Percentiles rank a stretch among this genome's conserved stretches.
Evolutionary conservation across 2,329 filamentous ascomycete species (phyloP).

Genomic region (Thielaviopsis euricoi): DNA sequence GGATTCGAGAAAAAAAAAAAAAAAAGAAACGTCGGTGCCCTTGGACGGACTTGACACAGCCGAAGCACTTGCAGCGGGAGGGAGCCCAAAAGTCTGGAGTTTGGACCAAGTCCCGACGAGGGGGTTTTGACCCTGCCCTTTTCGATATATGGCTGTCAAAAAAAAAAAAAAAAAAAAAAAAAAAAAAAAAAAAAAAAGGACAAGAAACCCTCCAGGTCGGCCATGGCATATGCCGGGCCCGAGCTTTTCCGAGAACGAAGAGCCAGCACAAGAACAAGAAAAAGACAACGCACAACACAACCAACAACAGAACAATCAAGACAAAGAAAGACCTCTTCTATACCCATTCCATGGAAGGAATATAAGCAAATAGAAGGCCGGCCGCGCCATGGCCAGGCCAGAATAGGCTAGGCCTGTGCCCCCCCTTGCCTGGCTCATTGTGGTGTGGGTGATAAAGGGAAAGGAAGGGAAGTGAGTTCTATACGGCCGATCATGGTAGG

Average conservation of each 20-base stretch:
- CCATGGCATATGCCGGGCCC: not conserved
- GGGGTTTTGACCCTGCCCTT: too few relatives aligned
- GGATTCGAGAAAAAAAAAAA: too few relatives aligned
- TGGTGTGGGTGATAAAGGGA: too few relatives aligned
- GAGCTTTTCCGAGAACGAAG: not conserved
- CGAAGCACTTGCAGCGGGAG: slow-evolving; percentile 3
- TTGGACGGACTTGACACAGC: not conserved
- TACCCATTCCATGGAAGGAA: too few relatives aligned
- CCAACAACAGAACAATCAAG: too few relatives aligned
- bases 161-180: not conserved
- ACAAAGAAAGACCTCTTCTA: too few relatives aligned
- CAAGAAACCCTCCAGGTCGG: not conserved
- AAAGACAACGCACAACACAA: too few relatives aligned
- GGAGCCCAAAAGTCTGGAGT: not conserved
- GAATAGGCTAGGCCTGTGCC: not conserved
- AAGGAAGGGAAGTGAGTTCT: not conserved
- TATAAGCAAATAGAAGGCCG: too few relatives aligned
- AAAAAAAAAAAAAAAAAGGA: not conserved
- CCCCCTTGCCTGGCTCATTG: not conserved
- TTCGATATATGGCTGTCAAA: not conserved
- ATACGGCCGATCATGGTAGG: not conserved
- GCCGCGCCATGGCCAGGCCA: too few relatives aligned
- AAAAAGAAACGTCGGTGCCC: too few relatives aligned
- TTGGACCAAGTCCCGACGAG: not conserved
- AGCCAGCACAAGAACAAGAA: not conserved